Percentiles rank a stretch among this genome's conserved stretches.
phyloP scores from a whole-genome alignment of 2,329 filamentous ascomycete species.

The Hypoxylon sp. region DNA sequence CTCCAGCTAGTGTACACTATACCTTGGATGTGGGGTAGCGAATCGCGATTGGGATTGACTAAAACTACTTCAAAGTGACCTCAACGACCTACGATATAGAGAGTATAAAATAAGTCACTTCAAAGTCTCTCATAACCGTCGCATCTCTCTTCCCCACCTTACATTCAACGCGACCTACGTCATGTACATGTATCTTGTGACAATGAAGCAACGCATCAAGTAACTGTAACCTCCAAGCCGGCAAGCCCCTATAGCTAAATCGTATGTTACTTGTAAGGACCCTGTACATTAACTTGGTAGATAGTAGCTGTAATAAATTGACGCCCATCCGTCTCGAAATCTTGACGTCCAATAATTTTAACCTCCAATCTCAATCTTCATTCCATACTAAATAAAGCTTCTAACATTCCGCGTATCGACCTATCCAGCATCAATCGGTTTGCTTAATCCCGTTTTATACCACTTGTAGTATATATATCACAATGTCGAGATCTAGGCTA shows the following conservation, averaged over 20 bases:
- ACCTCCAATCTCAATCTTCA: conserved; percentile 20
- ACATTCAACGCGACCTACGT: conserved; percentile 48
- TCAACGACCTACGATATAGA: background rate
- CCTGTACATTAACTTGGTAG: conserved; percentile 17
- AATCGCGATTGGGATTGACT: conserved; percentile 21
- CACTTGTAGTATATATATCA: conserved; percentile 14
- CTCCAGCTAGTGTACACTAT: background rate
- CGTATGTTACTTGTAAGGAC: conserved; percentile 24
- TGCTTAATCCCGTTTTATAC: conserved; percentile 1
- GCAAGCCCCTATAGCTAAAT: conserved; percentile 33
- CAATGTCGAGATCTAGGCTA: conserved; percentile 43
- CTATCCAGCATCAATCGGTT: conserved; percentile 7
- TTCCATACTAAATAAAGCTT: conserved; percentile 11
- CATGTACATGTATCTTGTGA: conserved; percentile 53
- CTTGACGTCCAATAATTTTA: conserved; percentile 35
- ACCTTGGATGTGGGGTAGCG: conserved; percentile 26
- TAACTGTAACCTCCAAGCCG: conserved; percentile 21
- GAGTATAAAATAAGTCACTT: conserved; percentile 19
- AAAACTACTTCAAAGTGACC: conserved; percentile 27
- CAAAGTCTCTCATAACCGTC: conserved; percentile 31
- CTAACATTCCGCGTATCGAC: conserved; percentile 16
- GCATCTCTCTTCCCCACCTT: conserved; percentile 43
- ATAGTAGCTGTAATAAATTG: conserved; percentile 35
- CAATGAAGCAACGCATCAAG: conserved; percentile 35
- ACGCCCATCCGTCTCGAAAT: conserved; percentile 9